Percentiles rank a stretch among this genome's conserved stretches.
These are phyloP conservation scores for Starmerella asiatica DNA, from an alignment of 805 yeast species.

Conservation along the genomic window DNA sequence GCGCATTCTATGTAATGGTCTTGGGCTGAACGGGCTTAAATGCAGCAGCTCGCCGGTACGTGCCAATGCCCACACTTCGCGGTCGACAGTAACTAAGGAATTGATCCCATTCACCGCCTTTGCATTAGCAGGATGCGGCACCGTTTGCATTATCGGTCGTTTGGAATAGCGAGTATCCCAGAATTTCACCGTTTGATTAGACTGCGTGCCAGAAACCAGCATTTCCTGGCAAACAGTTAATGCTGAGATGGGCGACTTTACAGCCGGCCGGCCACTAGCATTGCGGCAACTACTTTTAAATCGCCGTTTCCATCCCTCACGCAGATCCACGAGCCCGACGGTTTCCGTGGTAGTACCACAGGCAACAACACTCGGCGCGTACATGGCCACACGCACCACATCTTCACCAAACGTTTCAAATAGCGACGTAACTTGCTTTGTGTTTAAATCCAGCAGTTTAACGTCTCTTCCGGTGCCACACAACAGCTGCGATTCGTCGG, in stretches of 20 bases:
- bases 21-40: background rate
- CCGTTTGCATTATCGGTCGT: conserved; percentile 4
- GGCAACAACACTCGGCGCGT: conserved; percentile 1
- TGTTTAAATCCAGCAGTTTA: too few relatives aligned
- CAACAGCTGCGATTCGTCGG: too few relatives aligned
- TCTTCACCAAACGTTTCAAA: too few relatives aligned
- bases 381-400: conserved; percentile 3
- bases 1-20: conserved; percentile 4
- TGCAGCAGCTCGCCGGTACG: conserved; percentile 13
- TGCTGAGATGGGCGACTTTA: too few relatives aligned
- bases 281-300: too few relatives aligned
- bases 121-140: conserved; percentile 1
- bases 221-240: background rate
- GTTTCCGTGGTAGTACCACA: conserved; percentile 6
- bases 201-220: conserved; percentile 18
- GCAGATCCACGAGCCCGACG: conserved; percentile 6
- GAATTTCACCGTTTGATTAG: conserved; percentile 16
- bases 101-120: too few relatives aligned
- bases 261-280: too few relatives aligned
- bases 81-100: background rate
- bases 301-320: too few relatives aligned
- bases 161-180: conserved; percentile 23
- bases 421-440: too few relatives aligned
- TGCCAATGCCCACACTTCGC: conserved; percentile 19
- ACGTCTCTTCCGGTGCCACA: too few relatives aligned